A percentile compares a stretch with the other conserved stretches of the same genome.
phyloP scores from a whole-genome alignment of 768 basidiomycete genomes.

The Macrocybe gigantea region DNA sequence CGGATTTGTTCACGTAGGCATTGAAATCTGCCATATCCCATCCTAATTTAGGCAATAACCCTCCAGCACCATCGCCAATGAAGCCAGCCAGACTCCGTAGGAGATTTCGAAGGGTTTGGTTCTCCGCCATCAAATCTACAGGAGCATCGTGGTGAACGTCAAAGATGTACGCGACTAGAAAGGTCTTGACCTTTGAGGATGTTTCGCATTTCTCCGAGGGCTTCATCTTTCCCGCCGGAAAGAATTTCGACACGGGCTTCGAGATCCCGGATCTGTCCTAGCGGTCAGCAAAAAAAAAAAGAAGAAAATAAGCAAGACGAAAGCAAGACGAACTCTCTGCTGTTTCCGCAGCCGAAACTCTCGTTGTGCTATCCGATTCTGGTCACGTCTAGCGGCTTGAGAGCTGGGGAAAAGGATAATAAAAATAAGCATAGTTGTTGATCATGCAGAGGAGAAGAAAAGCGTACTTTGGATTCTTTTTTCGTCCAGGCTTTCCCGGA shows the following conservation, averaged over 20 bases:
- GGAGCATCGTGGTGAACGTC: neutral
- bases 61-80: slow-evolving; percentile 84
- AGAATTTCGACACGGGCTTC: slow-evolving; percentile 94
- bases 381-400: slow-evolving; percentile 82
- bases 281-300: slow-evolving; percentile 2
- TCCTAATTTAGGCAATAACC: slow-evolving; percentile 70
- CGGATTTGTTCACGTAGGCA: slow-evolving; percentile 75
- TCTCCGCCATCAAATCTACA: slow-evolving; percentile 84
- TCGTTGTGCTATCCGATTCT: slow-evolving; percentile 89
- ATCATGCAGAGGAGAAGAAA: slow-evolving; percentile 4
- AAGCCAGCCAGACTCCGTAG: slow-evolving; percentile 72
- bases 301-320: neutral
- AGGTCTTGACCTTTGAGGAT: slow-evolving; percentile 59
- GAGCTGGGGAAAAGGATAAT: slow-evolving; percentile 43
- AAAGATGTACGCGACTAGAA: neutral
- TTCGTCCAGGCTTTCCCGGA: slow-evolving; percentile 68
- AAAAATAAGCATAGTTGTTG: slow-evolving; percentile 8
- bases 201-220: slow-evolving; percentile 74
- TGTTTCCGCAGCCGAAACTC: slow-evolving; percentile 92
- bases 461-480: slow-evolving; percentile 85
- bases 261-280: slow-evolving; percentile 79
- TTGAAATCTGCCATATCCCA: slow-evolving; percentile 78
- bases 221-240: slow-evolving; percentile 89
- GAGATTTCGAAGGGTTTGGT: slow-evolving; percentile 75
- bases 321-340: slow-evolving; percentile 51